Percentiles rank a stretch among this genome's conserved stretches.
Evolutionary conservation across 768 basidiomycete genomes (phyloP).

Genomic region (Pleurotus citrinopileatus): DNA sequence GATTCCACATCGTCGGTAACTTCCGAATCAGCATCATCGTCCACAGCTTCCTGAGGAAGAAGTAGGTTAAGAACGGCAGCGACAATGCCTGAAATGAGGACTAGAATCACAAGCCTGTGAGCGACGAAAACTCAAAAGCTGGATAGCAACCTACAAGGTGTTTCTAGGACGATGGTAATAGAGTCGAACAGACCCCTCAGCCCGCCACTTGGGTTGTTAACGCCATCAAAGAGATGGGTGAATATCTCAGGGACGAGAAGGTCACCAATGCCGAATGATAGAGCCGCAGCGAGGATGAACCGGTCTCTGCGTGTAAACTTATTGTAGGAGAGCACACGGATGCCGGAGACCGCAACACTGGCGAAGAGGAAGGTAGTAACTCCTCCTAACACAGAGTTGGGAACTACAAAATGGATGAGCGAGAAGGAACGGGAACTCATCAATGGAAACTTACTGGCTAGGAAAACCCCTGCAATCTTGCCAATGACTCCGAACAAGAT

Average conservation of each 20-base stretch:
- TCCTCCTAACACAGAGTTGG: conserved; percentile 78
- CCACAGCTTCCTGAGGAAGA: conserved; percentile 38
- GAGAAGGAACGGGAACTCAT: not conserved
- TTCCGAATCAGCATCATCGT: conserved; percentile 17
- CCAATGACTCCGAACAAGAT: conserved; percentile 79
- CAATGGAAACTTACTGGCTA: conserved; percentile 53
- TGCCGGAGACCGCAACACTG: conserved; percentile 65
- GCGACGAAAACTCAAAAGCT: not conserved
- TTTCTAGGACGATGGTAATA: conserved; percentile 77
- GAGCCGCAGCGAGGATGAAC: conserved; percentile 66
- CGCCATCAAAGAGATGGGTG: conserved; percentile 66
- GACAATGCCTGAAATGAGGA: conserved; percentile 55
- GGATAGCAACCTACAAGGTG: conserved; percentile 60
- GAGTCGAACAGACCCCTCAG: conserved; percentile 71
- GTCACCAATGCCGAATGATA: conserved; percentile 71
- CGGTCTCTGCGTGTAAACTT: conserved; percentile 62
- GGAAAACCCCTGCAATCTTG: conserved; percentile 80
- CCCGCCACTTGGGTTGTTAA: conserved; percentile 47
- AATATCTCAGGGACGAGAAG: conserved; percentile 65
- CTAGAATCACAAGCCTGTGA: conserved; percentile 26
- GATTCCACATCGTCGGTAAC: conserved; percentile 28
- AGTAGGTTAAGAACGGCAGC: conserved; percentile 58
- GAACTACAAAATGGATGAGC: conserved; percentile 31
- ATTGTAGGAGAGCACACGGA: conserved; percentile 63
- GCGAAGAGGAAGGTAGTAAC: conserved; percentile 89